Conservation (phyloP, 257 asterid genomes). For the Solanum gracilifrons region DNA sequence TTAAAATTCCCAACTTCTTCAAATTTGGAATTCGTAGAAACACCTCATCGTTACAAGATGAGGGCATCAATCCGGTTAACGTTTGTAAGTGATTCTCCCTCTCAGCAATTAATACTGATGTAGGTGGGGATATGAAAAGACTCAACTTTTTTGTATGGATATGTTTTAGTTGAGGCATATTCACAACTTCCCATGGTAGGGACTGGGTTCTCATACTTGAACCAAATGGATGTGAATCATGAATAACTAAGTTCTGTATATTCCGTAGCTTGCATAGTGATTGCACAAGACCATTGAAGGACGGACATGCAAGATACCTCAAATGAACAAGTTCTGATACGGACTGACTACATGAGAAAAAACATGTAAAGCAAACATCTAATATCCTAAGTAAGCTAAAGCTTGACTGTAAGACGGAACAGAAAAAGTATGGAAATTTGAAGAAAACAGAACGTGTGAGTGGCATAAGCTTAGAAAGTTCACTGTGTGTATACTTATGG, state of each 20-base stretch:
- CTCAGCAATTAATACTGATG: no score
- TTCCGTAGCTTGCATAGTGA: not conserved
- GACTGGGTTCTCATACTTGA: no score
- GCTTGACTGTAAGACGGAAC: rapidly evolving
- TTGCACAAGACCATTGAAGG: not conserved
- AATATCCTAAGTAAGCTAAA: not conserved
- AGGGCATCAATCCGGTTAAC: not conserved
- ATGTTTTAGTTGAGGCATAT: not conserved
- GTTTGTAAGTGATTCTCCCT: not conserved
- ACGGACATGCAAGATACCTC: not conserved
- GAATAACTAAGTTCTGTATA: not conserved
- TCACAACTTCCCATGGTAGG: not conserved
- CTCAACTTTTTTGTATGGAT: not conserved
- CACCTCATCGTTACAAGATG: not conserved
- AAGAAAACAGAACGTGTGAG: not conserved
- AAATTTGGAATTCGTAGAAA: not conserved
- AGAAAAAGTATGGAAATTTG: not conserved
- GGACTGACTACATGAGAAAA: rapidly evolving
- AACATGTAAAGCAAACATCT: not conserved
- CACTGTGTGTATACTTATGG: not conserved
- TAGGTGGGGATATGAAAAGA: not conserved
- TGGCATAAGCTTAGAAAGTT: not conserved
- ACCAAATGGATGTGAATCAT: rapidly evolving
- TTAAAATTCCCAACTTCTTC: not conserved
- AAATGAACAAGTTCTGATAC: not conserved